phyloP scores from a whole-genome alignment of 352 stramenopile genomes.

The Elongisporangium undulatum region DNA sequence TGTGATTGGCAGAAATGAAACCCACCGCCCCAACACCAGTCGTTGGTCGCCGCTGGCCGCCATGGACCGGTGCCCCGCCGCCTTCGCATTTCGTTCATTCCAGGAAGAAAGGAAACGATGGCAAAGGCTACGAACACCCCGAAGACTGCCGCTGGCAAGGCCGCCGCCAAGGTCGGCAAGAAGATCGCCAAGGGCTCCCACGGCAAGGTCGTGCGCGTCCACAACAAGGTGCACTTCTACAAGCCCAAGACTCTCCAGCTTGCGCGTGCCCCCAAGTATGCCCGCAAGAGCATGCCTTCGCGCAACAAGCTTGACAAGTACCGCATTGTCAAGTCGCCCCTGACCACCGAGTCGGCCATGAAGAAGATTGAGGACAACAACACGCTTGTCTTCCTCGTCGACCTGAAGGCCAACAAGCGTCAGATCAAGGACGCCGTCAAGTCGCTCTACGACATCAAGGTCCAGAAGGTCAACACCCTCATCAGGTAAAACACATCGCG shows the following conservation, averaged over 20 bases:
- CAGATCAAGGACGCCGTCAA: constrained; percentile 99
- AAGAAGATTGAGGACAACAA: constrained; percentile 99
- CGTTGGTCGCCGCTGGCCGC: not conserved
- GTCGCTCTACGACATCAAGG: constrained; percentile 99
- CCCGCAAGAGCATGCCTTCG: constrained; percentile 89
- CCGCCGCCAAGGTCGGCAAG: constrained; percentile 91
- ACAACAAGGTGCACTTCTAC: constrained; percentile 99
- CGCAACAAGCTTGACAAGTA: constrained; percentile 98
- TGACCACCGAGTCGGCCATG: constrained; percentile 99
- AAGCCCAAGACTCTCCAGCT: constrained; percentile 97
- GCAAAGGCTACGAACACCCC: constrained; percentile 54
- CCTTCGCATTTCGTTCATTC: constrained; percentile 21
- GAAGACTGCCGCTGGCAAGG: constrained; percentile 87
- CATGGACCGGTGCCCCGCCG: not conserved
- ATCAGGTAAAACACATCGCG: constrained; percentile 94
- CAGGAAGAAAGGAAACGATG: constrained; percentile 73
- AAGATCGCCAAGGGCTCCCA: constrained; percentile 95
- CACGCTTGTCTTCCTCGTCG: constrained; percentile 99
- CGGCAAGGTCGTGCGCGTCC: constrained; percentile 98
- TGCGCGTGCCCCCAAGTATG: constrained; percentile 95
- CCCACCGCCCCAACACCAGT: not conserved
- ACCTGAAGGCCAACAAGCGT: constrained; percentile 99
- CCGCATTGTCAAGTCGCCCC: constrained; percentile 98
- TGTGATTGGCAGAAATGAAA: not conserved
- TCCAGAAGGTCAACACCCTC: constrained; percentile 99